Base-by-base conservation (phyloP, 306 rosid genomes). In the Adenanthera pavonina region DNA sequence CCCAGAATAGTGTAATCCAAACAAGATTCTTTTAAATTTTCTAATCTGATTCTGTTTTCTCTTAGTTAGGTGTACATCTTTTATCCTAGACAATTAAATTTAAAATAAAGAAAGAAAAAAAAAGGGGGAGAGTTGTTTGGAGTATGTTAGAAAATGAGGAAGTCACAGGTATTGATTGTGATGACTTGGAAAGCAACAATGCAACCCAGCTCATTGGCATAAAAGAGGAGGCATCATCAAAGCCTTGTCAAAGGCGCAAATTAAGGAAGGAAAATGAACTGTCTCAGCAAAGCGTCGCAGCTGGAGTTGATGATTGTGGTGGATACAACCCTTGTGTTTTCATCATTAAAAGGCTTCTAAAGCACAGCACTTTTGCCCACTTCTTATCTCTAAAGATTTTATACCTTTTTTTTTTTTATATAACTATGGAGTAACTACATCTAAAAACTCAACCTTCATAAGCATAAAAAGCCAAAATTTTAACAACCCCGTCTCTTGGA, bases 191-290 rank as follows among this genome's bases (percentile, higher is more conserved):
- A 85, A 76, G 78, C 75, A 46, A 40, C 12, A 65, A 86, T 89
- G 91, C 89, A 73, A 36, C 81, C 57, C 92, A 91, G 91, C 91
- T 87, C 88, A 87, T 49, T 25, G 19, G 78, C 78, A 82, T 75
- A 34, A 7, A n/a, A 57, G n/a, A 86, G 46, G 33, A 78, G 76
- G 78, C 48, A 77, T 65, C 52, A 77, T 56, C 25, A 47, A 20
- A 35, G 86, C 83, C 78, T 77, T 77, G 77, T 88, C 87, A 79
- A 74, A 85, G 92, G 93, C 92, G 95, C 83, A 86, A 88, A 82
- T 91, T 76, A 84, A 83, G 95, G 90, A 79, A 77, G 56, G 61
- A 79, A 82, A 76, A 83, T 65, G 77, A 78, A 76, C 84, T 72
- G 78, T 79, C 8, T 49, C 36, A 36, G 48, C 11, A 64, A 68